Evolutionary conservation across 2,329 filamentous ascomycete species (phyloP), one percentile per base, ranked within the genome.

Genomic region (Calycina marina): DNA sequence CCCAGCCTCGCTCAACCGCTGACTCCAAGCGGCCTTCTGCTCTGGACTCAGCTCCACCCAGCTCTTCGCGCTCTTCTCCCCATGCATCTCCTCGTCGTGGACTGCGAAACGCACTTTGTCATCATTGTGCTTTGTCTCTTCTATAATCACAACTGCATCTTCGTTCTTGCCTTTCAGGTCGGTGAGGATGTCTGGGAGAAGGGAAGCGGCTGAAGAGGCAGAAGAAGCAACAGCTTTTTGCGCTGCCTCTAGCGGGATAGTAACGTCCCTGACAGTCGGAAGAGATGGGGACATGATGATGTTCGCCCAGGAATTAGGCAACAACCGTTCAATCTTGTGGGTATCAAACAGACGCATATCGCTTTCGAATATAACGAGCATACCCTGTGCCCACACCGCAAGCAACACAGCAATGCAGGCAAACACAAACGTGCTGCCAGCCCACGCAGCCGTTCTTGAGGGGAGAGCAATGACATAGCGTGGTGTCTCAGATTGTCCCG

Each of bases 401-500:
- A 54, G 11, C 11, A 48, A 40, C 5, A 41, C 40, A 2, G 49
- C 6, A 6, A 42, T 15, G 12, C 46, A 27, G 4, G 35, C 38
- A 4, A 50, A 15, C 4, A 41, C 42, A 25, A 45, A 40, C n/a
- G 43, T 31, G 13, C 20, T 22, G 20, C 8, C n/a, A 22, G n/a
- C 8, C 8, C n/a, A 9, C 20, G 8, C n/a, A 9, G 41, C 41
- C 14, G 39, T 39, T 6, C 35, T 40, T 1, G 46, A 50, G 16
- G 49, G 47, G 8, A 49, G 35, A 20, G 48, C 50, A 12, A 51
- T 38, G 12, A 50, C 48, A 27, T 54, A 52, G 14, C 50, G 43
- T 12, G 45, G 46, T 11, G 43, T 48, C 28, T 42, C 46, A 6
- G 45, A 47, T 34, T 51, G 45, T 2, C 47, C 44, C 14, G 41